Base-by-base conservation (phyloP, 306 rosid genomes). In the Lithocarpus polystachyus region DNA sequence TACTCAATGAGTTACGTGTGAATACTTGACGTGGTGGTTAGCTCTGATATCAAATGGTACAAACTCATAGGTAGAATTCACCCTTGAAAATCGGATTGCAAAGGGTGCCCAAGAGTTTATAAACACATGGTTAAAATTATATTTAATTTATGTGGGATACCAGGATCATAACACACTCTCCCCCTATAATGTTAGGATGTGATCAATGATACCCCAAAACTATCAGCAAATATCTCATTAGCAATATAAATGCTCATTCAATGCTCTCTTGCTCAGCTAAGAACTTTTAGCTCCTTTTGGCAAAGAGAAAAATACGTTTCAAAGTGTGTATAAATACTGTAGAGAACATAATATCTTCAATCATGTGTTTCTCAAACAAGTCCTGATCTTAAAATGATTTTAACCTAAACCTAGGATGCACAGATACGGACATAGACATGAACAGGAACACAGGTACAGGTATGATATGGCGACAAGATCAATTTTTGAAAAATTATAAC, bases 161-260 rank as follows among this genome's bases (percentile, higher is more conserved):
- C 0, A 33, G 0, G 1, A 5, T 33, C 6, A 33, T 33, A 33
- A 33, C 37, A 33, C 89, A 84, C 95, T 82, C 91, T 89, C 37
- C 97, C 97, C 91, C 97, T 94, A 91, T 78, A 85, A 85, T 75
- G 77, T 86, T 80, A 83, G 62, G 82, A 86, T 87, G 86, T 92
- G 97, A 33, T 33, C 37, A 33, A 88, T 81, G 85, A 83, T 81
- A 84, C 86, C 81, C 83, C 78, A 76, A 88, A 89, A 86, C 86
- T 82, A 87, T 85, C 77, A 79, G 89, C 84, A 89, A 88, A 10
- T 43, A 43, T 45, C 13, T 45, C 13, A 45, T 0, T 45, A 45
- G 13, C 0, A 45, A 8, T 45, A 45, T 35, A 35, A 35, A 1
- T 45, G 52, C 52, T 45, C 14, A 45, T 11, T 45, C 52, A 45